Base-by-base conservation (phyloP, 163 green algal species). In the Chlorella variabilis region DNA sequence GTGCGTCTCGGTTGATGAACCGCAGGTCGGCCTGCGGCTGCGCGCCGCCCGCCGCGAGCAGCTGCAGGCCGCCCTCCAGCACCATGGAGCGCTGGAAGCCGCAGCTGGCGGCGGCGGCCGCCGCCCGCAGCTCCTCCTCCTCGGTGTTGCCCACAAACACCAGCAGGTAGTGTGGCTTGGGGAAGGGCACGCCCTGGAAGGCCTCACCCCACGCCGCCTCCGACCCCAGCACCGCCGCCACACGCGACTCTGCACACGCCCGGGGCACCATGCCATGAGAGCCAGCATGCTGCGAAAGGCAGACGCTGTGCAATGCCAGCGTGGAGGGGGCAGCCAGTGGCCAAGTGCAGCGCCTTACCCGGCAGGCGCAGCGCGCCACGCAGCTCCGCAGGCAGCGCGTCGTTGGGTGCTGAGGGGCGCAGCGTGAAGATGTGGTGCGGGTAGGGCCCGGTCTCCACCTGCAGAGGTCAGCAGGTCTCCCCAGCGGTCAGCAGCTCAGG, bases 1-100 rank as follows among this genome's bases (percentile, higher is more conserved):
- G 56, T 6, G 85, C 91, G 69, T 94, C 89, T 25, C 89, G 63
- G 11, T 76, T 80, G n/a, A 94, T 86, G 74, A 82, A 87, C 20
- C 63, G 56, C 33, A 89, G 67, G 54, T 88, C 77, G 1, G 69
- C 65, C 83, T 91, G 81, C 65, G 75, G 49, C 13, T 80, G 76
- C 2, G 58, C 20, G 31, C 36, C 41, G 18, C 38, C 75, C 23
- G 23, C 45, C 20, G 18, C 54, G 66, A 81, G 67, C 27, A 29
- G 18, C 31, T 58, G 38, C 65, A 89, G 75, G 2, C 62, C 41
- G 17, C 79, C 79, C 21, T 71, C 58, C 27, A 89, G 71, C 38
- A 75, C 49, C 65, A 89, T 59, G 25, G 84, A 51, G 33, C 84
- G 79, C 33, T 80, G 66, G 69, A 75, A 89, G 58, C 84, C 79